phyloP scores from a whole-genome alignment of 345 rosid genomes.

The Erodium maritimum region DNA sequence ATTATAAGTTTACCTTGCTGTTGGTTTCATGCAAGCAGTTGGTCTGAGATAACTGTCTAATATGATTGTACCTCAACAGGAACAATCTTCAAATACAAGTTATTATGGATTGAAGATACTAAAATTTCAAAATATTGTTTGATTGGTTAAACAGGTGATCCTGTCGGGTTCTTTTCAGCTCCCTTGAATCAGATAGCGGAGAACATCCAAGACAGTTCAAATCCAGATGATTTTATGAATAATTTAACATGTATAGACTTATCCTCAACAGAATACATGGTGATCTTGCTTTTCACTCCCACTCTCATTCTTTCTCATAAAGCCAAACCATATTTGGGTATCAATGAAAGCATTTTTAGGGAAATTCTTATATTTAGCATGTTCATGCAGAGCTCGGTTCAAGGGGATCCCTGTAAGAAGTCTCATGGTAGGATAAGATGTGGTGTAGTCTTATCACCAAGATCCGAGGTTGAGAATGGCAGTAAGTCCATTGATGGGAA shows the following conservation, averaged over 20 bases:
- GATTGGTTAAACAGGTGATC: conserved; percentile 41
- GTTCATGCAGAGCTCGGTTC: conserved; percentile 32
- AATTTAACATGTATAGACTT: conserved; percentile 62
- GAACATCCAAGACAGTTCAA: conserved; percentile 26
- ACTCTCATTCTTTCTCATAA: background rate
- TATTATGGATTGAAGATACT: background rate
- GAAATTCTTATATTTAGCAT: conserved; percentile 8
- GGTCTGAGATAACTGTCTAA: background rate
- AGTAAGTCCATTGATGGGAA: conserved; percentile 22
- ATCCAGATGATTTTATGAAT: conserved; percentile 34
- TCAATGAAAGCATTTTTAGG: conserved; percentile 1
- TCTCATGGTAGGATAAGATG: conserved; percentile 59
- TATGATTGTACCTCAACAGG: background rate
- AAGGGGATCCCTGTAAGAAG: conserved; percentile 10
- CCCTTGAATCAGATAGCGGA: conserved; percentile 56
- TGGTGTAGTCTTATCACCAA: conserved; percentile 49
- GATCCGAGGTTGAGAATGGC: conserved; percentile 33
- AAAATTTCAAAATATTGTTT: background rate
- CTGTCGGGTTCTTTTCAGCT: conserved; percentile 65
- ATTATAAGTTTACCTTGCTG: conserved; percentile 1
- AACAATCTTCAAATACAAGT: background rate
- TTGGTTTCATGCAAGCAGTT: background rate
- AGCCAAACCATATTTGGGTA: background rate
- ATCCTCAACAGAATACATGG: conserved; percentile 37
- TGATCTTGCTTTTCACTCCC: conserved; percentile 11